Base-by-base conservation (phyloP, 2,329 filamentous ascomycete genomes). In the Xylaria sp. region DNA sequence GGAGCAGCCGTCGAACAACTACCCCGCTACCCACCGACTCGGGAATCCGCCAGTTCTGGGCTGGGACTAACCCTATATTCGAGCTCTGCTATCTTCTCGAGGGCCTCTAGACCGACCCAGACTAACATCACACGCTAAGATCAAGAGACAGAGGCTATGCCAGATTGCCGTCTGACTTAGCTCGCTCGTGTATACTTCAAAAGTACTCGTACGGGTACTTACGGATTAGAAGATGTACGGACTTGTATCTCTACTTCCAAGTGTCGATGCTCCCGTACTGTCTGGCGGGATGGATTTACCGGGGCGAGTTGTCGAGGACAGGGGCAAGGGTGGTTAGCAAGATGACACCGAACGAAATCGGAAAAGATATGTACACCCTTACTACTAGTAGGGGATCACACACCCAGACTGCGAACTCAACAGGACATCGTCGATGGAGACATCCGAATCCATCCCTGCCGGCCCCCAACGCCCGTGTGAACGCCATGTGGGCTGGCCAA, bases 371-470 rank as follows among this genome's bases (percentile, higher is more conserved):
- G 16, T 16, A 39, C 11, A 42, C 37, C 37, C 11, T 42, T 13
- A 9, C 37, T 42, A 42, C 37, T 42, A 42, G 37, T 10, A 4
- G 8, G 37, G 37, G 37, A 30, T 30, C 37, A 42, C 37, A 10
- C 11, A 3, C 37, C 11, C 8, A 42, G 37, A 42, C 23, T 42
- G 37, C 37, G 11, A 42, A 42, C 37, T 42, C 37, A 42, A 9
- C 9, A 42, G 8, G 11, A 9, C 11, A 42, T 10, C 37, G 11
- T 47, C 18, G n/a, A 16, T 51, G 46, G 39, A 18, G 18, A 9
- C 54, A 42, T 34, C 54, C 59, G 58, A 37, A 54, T 59, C 59
- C 51, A 61, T 19, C 51, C 52, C 42, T 63, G 55, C 55, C 50
- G 58, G 58, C 55, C 56, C 53, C 46, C 39, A 52, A 52, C 44